These are phyloP conservation scores for Beauveria varroae DNA, from an alignment of 2,329 filamentous ascomycete species.

Conservation along the genomic window DNA sequence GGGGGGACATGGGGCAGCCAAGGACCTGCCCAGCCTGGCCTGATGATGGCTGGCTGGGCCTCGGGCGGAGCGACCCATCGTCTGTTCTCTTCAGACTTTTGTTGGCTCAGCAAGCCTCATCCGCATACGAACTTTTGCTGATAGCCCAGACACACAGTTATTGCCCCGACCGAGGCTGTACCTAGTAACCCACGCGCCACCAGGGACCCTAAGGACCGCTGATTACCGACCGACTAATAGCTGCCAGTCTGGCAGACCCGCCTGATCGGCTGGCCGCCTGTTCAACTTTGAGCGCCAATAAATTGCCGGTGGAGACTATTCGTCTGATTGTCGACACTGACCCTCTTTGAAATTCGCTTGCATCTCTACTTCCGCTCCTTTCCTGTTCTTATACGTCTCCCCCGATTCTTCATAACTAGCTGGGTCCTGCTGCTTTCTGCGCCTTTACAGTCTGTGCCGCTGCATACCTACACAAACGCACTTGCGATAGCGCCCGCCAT, in stretches of 20 bases:
- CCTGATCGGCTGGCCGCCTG: conserved; percentile 19
- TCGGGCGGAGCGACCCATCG: neutral
- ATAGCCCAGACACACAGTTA: neutral
- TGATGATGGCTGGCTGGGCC: neutral
- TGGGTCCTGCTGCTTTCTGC: neutral
- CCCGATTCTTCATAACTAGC: neutral
- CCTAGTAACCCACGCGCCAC: neutral
- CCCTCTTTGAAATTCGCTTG: neutral
- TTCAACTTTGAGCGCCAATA: conserved; percentile 17
- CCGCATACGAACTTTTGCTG: neutral
- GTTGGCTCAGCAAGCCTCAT: neutral
- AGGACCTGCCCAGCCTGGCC: neutral
- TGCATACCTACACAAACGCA: neutral
- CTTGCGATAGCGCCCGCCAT: neutral
- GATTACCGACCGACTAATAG: neutral
- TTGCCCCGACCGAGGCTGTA: too few species aligned
- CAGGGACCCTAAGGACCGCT: neutral
- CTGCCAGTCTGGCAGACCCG: conserved; percentile 10
- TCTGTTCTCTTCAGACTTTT: neutral
- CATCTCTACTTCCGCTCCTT: neutral
- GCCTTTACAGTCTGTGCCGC: neutral
- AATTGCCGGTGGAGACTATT: conserved; percentile 15
- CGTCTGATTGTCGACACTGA: neutral
- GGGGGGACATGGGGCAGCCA: neutral
- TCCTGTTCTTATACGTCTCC: neutral